These are phyloP conservation scores for Bryopsis sp. DNA, from an alignment of 139 green algal species.

Conservation along the genomic window DNA sequence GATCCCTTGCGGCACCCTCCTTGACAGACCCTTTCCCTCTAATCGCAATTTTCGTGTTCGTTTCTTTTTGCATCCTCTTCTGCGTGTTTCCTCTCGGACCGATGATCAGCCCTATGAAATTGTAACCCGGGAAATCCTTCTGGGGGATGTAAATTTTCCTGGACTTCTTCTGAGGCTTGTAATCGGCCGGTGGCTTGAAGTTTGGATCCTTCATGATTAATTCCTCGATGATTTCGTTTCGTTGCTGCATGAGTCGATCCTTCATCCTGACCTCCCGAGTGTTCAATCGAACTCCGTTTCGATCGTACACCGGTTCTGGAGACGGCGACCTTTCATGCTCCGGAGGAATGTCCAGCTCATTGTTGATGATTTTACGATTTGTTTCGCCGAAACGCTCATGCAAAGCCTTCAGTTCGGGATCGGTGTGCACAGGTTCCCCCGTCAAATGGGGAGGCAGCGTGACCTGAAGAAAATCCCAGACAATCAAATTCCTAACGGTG, in stretches of 20 bases:
- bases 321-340: constrained; percentile 78
- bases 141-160: constrained; percentile 87
- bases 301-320: constrained; percentile 89
- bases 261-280: constrained; percentile 74
- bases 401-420: constrained; percentile 38
- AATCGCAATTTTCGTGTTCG: constrained; percentile 95
- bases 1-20: constrained; percentile 60
- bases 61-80: constrained; percentile 96
- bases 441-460: constrained; percentile 33
- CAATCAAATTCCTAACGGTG: too few species aligned
- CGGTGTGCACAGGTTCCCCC: constrained; percentile 21
- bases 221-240: constrained; percentile 72
- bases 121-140: constrained; percentile 87
- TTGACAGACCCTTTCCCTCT: constrained; percentile 73
- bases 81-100: constrained; percentile 94
- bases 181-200: constrained; percentile 81
- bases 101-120: constrained; percentile 99
- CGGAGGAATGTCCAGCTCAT: constrained; percentile 26
- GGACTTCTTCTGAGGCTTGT: constrained; percentile 65
- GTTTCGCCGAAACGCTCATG: constrained; percentile 38
- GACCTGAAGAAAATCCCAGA: constrained; percentile 25
- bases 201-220: constrained; percentile 76
- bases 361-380: constrained; percentile 29
- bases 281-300: constrained; percentile 74
- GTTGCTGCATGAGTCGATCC: constrained; percentile 26